Evolutionary conservation across 352 stramenopile species (phyloP).

Genomic region (Pythium grandisporangium): DNA sequence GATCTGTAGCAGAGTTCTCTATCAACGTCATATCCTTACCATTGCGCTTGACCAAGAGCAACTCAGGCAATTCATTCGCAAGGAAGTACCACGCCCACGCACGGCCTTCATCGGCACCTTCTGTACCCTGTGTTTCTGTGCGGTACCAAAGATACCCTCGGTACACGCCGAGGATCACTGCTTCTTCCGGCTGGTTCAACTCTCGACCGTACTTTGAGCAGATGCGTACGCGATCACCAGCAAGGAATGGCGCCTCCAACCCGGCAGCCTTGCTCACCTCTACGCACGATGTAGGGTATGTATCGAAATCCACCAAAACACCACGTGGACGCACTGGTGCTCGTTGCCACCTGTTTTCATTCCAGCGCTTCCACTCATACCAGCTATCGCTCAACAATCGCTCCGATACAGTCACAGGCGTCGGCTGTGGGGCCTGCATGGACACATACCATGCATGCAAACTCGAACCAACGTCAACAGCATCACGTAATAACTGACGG

Average conservation of each 20-base stretch:
- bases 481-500: conserved; percentile 71
- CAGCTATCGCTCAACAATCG: conserved; percentile 64
- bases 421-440: conserved; percentile 16
- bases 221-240: conserved; percentile 92
- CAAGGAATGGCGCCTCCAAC: conserved; percentile 83
- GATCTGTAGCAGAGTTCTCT: conserved; percentile 64
- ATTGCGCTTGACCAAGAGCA: conserved; percentile 70
- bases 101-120: conserved; percentile 89
- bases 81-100: conserved; percentile 95
- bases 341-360: conserved; percentile 70
- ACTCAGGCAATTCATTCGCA: conserved; percentile 83
- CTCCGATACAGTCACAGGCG: conserved; percentile 35
- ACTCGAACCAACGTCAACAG: conserved; percentile 85
- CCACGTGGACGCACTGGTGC: conserved; percentile 73
- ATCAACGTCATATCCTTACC: conserved; percentile 84
- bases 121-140: conserved; percentile 94
- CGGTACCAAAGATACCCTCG: conserved; percentile 92
- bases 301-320: conserved; percentile 93
- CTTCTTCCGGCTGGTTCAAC: conserved; percentile 95
- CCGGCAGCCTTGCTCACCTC: conserved; percentile 83
- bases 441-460: conserved; percentile 78
- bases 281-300: conserved; percentile 84
- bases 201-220: conserved; percentile 90
- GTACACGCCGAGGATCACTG: conserved; percentile 91
- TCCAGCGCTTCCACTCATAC: conserved; percentile 81